Base-by-base conservation (phyloP, 148 eudicot species). In the Chenopodium berlandieri region DNA sequence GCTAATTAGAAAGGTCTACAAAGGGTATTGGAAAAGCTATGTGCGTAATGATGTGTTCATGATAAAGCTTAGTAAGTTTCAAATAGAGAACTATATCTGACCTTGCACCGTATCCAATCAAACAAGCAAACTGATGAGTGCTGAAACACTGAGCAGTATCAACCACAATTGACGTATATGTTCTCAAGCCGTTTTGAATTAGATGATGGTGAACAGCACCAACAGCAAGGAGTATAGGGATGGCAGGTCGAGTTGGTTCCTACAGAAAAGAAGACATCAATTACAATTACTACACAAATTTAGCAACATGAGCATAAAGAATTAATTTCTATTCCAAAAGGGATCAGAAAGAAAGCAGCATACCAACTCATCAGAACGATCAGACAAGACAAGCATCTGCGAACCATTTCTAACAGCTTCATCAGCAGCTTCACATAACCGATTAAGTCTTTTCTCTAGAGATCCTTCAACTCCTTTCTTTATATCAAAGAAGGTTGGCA, bases 61-160 rank as follows among this genome's bases (percentile, higher is more conserved):
- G 52, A 74, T 52, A 77, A 34, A 47, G 19, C 17, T 52, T 63
- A 74, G 71, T 32, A 62, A 82, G 48, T 58, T 54, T 68, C 67
- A 66, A 76, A 82, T 52, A 69, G 75, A 34, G 65, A 83, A 91
- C 37, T 34, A 77, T 11, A 62, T 56, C 80, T 71, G 73, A 96
- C 99, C 99, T 96, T 88, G 99, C 98, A 82, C 99, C 99, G 88
- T 92, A 96, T 88, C 98, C 99, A 68, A 96, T 91, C 85, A 96
- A 88, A 86, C 99, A 96, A 77, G 99, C 99, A 89, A 96, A 96
- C 76, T 96, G 99, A 83, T 96, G 99, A 73, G 99, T 96, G 83
- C 99, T 96, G 89, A 96, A 96, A 89, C 99, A 94, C 89, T 96
- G 99, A 87, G 98, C 99, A 80, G 99, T 92, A 76, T 96, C 98